Conservation (phyloP, 2,329 filamentous ascomycete genomes). For the Bipolaris gigantea region DNA sequence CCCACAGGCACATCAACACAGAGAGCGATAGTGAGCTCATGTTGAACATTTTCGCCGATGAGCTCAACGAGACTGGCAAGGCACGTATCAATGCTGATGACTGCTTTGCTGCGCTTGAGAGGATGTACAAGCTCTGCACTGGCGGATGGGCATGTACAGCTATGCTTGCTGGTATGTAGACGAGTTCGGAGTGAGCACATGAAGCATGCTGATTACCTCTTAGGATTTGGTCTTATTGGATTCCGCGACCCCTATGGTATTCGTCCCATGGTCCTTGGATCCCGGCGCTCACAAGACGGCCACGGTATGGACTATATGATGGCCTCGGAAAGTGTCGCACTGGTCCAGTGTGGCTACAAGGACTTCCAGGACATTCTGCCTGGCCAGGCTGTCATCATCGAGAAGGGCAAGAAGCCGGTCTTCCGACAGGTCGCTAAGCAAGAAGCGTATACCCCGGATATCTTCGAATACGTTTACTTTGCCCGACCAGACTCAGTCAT, state of each 20-base stretch:
- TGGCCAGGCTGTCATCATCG: slow-evolving; percentile 82
- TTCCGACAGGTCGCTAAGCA: slow-evolving; percentile 74
- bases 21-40: slow-evolving; percentile 87
- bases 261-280: slow-evolving; percentile 78
- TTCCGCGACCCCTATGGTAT: slow-evolving; percentile 82
- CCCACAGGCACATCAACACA: slow-evolving; percentile 85
- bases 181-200: background rate
- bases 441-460: slow-evolving; percentile 76
- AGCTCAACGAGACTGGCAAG: slow-evolving; percentile 78
- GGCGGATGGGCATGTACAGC: slow-evolving; percentile 80
- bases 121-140: slow-evolving; percentile 72
- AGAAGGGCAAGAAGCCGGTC: slow-evolving; percentile 72
- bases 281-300: slow-evolving; percentile 66
- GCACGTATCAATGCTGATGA: slow-evolving; percentile 77
- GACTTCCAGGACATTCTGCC: slow-evolving; percentile 77
- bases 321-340: slow-evolving; percentile 83
- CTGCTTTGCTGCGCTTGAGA: slow-evolving; percentile 70
- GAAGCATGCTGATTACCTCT: background rate
- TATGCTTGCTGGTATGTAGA: slow-evolving; percentile 68
- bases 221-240: slow-evolving; percentile 75
- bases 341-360: slow-evolving; percentile 77
- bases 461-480: slow-evolving; percentile 89
- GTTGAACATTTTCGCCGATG: slow-evolving; percentile 85
- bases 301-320: slow-evolving; percentile 82
- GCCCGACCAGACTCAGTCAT: slow-evolving; percentile 79